Conservation (phyloP, 768 basidiomycete genomes). For the Pluteus cervinus region DNA sequence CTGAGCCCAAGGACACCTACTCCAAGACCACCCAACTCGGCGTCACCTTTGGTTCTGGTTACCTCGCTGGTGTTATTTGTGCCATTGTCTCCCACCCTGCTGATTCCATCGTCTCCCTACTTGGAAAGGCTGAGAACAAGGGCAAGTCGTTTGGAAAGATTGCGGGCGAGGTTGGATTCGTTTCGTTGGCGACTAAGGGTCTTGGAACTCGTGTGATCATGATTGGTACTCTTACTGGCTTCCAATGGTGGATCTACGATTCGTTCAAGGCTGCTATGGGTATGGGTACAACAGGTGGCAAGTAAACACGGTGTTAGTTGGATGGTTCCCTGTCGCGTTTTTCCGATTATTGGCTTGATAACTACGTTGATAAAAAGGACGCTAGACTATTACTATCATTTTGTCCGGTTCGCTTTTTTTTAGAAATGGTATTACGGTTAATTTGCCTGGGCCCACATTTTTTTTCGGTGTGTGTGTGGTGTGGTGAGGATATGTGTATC, state of each 20-base stretch:
- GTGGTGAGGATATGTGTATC: no score
- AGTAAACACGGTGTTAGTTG: constrained; percentile 37
- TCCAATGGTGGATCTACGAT: constrained; percentile 96
- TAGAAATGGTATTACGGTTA: no score
- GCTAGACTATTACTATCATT: no score
- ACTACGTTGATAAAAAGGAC: constrained; percentile 20
- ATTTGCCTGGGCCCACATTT: no score
- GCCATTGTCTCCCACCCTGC: constrained; percentile 96
- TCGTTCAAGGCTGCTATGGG: constrained; percentile 81
- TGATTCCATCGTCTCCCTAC: constrained; percentile 87
- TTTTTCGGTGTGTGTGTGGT: no score
- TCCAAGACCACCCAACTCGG: constrained; percentile 82
- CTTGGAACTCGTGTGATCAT: constrained; percentile 83
- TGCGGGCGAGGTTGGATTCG: constrained; percentile 62
- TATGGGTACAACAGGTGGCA: constrained; percentile 84
- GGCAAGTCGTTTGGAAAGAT: constrained; percentile 73
- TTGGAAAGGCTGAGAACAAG: constrained; percentile 85
- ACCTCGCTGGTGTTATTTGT: constrained; percentile 93
- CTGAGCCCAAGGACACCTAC: constrained; percentile 71
- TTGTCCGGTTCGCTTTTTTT: no score
- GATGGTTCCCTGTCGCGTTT: constrained; percentile 5
- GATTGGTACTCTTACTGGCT: constrained; percentile 71
- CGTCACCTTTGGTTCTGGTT: constrained; percentile 85
- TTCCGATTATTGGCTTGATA: constrained; percentile 9
- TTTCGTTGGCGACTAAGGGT: constrained; percentile 72